Base-by-base conservation (phyloP, 2,329 filamentous ascomycete species). In the Hortaea sp. region DNA sequence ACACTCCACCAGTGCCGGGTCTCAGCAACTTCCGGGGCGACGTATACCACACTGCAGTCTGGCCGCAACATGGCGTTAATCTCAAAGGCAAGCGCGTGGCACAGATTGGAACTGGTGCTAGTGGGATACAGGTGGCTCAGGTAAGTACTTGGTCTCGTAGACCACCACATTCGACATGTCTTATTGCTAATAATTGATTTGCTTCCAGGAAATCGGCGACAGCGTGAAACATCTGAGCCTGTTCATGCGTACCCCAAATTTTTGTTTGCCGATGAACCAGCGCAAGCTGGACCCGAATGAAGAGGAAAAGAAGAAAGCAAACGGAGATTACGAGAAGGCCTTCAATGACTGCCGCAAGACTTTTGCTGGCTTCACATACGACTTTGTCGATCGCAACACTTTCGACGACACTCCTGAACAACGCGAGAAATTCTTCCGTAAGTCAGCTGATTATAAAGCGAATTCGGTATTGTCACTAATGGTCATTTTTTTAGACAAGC, bases 91-190 rank as follows among this genome's bases (percentile, higher is more conserved):
- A 83, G 60, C 69, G 72, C 7, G 72, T 78, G 43, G 80, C 74
- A 9, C 71, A 83, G 44, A 76, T 84, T 32, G 81, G 81, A 9
- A 82, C 78, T 0, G 81, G 81, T 1, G 76, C 79, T 0, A 78
- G 78, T 0, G 80, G 79, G 1, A 74, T 83, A 2, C 81, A 84
- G 55, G 73, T 81, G 29, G 70, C 73, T 0, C 20, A 20, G 20
- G 20, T 20, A 20, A 20, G 20, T 20, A 20, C 4, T 20, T 20
- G 20, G 20, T 20, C 20, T 20, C 20, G 20, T 20, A 20, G 20
- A 4, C 20, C 20, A 20, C 20, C 20, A 20, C 20, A 20, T 2
- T 20, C 4, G 20, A 20, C 20, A 20, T 20, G 20, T 20, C 20
- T 20, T 20, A 20, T 20, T 20, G 20, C 20, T 20, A 20, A 20